Evolutionary conservation across 495 filamentous ascomycete genomes (phyloP).

Genomic region (Hapsidospora chrysogenum): DNA sequence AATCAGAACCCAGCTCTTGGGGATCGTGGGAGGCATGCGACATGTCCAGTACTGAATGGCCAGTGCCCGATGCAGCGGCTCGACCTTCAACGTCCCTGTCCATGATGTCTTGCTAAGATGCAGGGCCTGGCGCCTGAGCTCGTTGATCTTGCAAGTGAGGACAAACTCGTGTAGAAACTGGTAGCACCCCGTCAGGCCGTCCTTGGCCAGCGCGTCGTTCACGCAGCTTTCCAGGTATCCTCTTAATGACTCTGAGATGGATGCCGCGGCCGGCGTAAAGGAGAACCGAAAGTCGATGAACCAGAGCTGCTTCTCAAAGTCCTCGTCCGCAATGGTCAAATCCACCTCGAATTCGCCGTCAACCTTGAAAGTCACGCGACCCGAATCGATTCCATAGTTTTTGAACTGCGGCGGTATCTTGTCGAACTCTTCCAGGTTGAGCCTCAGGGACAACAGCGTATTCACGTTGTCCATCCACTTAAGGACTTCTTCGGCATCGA

Average conservation of each 20-base stretch:
- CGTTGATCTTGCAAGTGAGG: constrained; percentile 72
- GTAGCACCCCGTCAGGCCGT: constrained; percentile 63
- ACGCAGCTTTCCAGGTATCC: constrained; percentile 48
- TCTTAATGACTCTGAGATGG: constrained; percentile 41
- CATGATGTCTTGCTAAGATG: constrained; percentile 51
- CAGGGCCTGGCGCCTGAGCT: constrained; percentile 57
- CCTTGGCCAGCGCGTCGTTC: constrained; percentile 45
- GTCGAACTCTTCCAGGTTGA: constrained; percentile 68
- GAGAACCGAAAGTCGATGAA: constrained; percentile 83
- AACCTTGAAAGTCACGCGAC: constrained; percentile 74
- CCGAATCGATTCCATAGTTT: constrained; percentile 57
- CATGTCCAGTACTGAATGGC: constrained; percentile 81
- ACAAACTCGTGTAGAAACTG: constrained; percentile 70
- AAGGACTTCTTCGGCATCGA: constrained; percentile 48
- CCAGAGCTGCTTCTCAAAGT: constrained; percentile 64
- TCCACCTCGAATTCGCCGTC: constrained; percentile 83
- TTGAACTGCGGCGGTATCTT: constrained; percentile 52
- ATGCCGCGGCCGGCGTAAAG: constrained; percentile 49
- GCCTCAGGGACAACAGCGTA: constrained; percentile 58
- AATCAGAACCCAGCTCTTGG: constrained; percentile 84
- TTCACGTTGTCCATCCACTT: constrained; percentile 65
- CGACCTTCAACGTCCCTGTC: constrained; percentile 57
- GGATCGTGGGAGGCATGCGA: constrained; percentile 30
- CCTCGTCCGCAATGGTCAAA: constrained; percentile 69
- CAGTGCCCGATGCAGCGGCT: constrained; percentile 59